phyloP scores from a whole-genome alignment of 305 asterid genomes.

The Ajuga reptans region DNA sequence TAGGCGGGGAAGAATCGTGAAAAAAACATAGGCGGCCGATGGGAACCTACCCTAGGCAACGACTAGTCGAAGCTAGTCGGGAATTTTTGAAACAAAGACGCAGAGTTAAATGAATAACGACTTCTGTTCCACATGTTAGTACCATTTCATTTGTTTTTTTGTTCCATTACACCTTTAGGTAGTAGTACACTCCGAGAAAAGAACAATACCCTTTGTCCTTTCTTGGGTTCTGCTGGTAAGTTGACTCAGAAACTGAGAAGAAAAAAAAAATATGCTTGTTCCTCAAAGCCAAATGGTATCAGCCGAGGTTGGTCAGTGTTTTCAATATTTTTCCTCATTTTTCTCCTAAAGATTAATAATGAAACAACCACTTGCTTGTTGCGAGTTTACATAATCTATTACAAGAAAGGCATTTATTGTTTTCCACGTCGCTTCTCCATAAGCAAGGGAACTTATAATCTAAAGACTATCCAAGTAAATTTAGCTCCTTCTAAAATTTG shows the following conservation, averaged over 20 bases:
- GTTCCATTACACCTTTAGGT: neutral
- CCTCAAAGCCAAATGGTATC: neutral
- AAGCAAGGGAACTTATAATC: neutral
- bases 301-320: neutral
- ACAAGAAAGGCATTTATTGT: neutral
- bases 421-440: neutral
- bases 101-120: neutral
- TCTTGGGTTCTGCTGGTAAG: neutral
- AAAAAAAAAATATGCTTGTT: neutral
- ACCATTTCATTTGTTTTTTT: neutral
- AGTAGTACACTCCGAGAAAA: neutral
- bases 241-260: neutral
- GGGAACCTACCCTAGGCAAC: too few species aligned
- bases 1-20: too few species aligned
- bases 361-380: neutral
- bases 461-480: neutral
- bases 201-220: neutral
- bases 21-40: too few species aligned
- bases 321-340: neutral
- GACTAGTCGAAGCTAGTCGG: too few species aligned
- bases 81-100: too few species aligned
- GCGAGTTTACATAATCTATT: neutral
- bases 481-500: neutral
- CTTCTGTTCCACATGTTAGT: neutral
- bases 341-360: neutral